Base-by-base conservation (phyloP, 2,329 filamentous ascomycete species). In the Trichoderma atroviride region DNA sequence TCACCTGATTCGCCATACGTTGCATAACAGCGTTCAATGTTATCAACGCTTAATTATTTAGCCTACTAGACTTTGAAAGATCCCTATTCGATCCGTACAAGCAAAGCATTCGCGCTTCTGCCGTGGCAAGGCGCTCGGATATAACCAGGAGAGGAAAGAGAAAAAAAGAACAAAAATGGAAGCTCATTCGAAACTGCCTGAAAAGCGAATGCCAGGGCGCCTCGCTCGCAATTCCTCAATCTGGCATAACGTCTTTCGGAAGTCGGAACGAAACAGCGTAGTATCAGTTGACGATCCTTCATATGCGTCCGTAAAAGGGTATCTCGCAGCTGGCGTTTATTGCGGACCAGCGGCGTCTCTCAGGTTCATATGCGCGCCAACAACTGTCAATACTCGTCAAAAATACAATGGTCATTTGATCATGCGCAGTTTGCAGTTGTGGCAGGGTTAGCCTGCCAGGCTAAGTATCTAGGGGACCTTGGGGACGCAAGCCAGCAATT, bases 151-250 rank as follows among this genome's bases (percentile, higher is more conserved):
- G n/a, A 47, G 22, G 6, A 33, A 33, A 33, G 3, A 4, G 3
- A 10, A 22, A 16, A 22, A 50, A 24, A 13, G 7, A 43, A 43
- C 5, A 33, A 7, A 50, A 24, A 27, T 22, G 10, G 59, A 62
- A 43, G 11, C 11, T 19, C 13, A 61, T 24, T 50, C 19, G 24
- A 4, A 24, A 19, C 14, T 37, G 1, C 19, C 16, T 10, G 4
- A 3, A 13, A 19, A 10, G n/a, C 33, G 31, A 37, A 22, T 19
- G 22, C 10, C 5, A 62, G 40, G 7, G 29, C 22, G 16, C 11
- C 37, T 64, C 61, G 61, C 61, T 56, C 50, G 11, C 31, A 43
- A 43, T 56, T 40, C 9, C 61, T 43, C 22, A 40, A 64, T 64
- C 16, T 3, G 33, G 61, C 5, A 56, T 19, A 22, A 40, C 40